These are phyloP conservation scores for Tricholoma matsutake DNA, from an alignment of 768 basidiomycete species.

Conservation along the genomic window DNA sequence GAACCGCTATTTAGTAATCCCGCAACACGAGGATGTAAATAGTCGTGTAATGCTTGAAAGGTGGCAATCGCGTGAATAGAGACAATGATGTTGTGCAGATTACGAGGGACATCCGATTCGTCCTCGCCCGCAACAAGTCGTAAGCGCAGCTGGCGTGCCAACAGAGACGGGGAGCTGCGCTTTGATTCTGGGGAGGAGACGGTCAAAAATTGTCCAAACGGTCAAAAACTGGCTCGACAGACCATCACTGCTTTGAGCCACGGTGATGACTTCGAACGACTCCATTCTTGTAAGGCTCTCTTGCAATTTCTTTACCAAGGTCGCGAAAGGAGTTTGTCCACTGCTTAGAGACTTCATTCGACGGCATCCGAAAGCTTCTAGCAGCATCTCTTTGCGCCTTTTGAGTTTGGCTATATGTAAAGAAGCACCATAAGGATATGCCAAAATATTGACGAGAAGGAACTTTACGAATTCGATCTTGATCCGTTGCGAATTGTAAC, in stretches of 20 bases:
- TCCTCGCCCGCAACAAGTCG: slow-evolving; percentile 81
- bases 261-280: slow-evolving; percentile 90
- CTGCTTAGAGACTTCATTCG: slow-evolving; percentile 40
- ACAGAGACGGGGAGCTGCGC: slow-evolving; percentile 83
- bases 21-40: slow-evolving; percentile 85
- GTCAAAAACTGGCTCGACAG: slow-evolving; percentile 19
- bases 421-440: slow-evolving; percentile 1
- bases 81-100: slow-evolving; percentile 86
- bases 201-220: not conserved
- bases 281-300: slow-evolving; percentile 96
- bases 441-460: slow-evolving; percentile 3
- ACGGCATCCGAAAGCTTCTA: slow-evolving; percentile 70
- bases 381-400: slow-evolving; percentile 73
- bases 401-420: slow-evolving; percentile 50
- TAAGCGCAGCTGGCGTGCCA: slow-evolving; percentile 90
- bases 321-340: slow-evolving; percentile 59
- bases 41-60: slow-evolving; percentile 95
- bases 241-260: slow-evolving; percentile 83
- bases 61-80: slow-evolving; percentile 99
- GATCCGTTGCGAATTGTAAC: slow-evolving; percentile 75
- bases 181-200: slow-evolving; percentile 63
- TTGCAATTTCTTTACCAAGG: slow-evolving; percentile 93
- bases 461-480: slow-evolving; percentile 53
- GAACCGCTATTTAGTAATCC: slow-evolving; percentile 62
- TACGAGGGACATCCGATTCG: slow-evolving; percentile 83